These are phyloP conservation scores for Asterella californica DNA, from an alignment of 225 moss, liverwort and hornwort species.

Conservation along the genomic window DNA sequence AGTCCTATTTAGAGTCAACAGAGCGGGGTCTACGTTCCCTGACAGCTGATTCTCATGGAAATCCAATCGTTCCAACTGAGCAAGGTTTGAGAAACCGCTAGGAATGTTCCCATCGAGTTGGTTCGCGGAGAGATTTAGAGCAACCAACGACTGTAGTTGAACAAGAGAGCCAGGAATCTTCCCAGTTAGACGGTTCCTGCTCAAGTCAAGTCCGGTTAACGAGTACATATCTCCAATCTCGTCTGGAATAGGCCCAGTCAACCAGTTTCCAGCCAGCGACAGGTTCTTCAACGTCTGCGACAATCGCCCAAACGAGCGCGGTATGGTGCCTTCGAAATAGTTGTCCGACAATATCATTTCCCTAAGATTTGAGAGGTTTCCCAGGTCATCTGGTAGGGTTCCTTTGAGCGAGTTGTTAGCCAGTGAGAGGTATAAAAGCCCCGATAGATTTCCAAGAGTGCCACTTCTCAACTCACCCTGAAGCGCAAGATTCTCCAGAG, in stretches of 20 bases:
- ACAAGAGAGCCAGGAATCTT: conserved; percentile 40
- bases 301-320: conserved; percentile 16
- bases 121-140: conserved; percentile 60
- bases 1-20: conserved; percentile 51
- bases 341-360: conserved; percentile 36
- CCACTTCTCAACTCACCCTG: conserved; percentile 30
- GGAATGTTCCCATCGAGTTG: conserved; percentile 46
- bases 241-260: conserved; percentile 51
- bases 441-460: conserved; percentile 36
- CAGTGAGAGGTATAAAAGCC: conserved; percentile 34
- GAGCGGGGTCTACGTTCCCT: conserved; percentile 47
- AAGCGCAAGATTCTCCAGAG: conserved; percentile 27
- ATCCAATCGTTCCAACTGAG: conserved; percentile 48
- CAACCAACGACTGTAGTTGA: conserved; percentile 41
- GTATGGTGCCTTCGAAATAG: conserved; percentile 24
- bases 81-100: conserved; percentile 20
- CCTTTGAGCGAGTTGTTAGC: conserved; percentile 43
- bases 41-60: conserved; percentile 62
- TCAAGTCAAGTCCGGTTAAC: conserved; percentile 57
- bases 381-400: conserved; percentile 41
- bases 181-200: conserved; percentile 52
- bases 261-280: conserved; percentile 42
- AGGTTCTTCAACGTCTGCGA: conserved; percentile 26
- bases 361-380: conserved; percentile 22
- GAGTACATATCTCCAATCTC: conserved; percentile 32